phyloP scores from a whole-genome alignment of 2,329 filamentous ascomycete species.

The Helicocarpus griseus region DNA sequence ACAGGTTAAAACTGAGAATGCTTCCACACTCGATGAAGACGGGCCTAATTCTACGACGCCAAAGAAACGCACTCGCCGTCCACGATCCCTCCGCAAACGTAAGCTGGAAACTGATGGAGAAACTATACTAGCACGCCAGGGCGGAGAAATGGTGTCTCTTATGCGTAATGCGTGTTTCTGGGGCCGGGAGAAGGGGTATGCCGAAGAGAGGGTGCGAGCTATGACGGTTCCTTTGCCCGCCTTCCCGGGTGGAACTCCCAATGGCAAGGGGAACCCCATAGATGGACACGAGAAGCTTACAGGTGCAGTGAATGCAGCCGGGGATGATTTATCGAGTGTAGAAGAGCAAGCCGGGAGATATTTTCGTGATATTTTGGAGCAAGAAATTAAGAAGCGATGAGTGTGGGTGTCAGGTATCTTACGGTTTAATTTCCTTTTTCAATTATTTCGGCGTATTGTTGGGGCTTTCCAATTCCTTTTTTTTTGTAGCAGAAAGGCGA shows the following conservation, averaged over 20 bases:
- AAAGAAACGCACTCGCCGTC: neutral
- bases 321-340: neutral
- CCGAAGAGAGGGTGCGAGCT: conserved; percentile 26
- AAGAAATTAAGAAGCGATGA: neutral
- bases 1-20: neutral
- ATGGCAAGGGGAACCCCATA: neutral
- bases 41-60: neutral
- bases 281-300: neutral
- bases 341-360: conserved; percentile 10
- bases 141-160: conserved; percentile 31
- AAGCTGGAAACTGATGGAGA: conserved; percentile 6
- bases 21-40: neutral
- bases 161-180: conserved; percentile 37
- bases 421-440: neutral
- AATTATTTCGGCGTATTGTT: no score
- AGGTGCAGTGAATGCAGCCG: neutral
- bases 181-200: conserved; percentile 31
- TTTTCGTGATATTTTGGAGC: conserved; percentile 6
- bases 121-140: conserved; percentile 28
- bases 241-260: neutral
- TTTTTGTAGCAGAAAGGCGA: no score
- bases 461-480: no score
- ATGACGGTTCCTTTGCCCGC: neutral
- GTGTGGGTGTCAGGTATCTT: neutral
- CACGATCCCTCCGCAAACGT: neutral